Evolutionary conservation across 2,329 filamentous ascomycete species (phyloP).

Genomic region (Penicillium griseofulvum): DNA sequence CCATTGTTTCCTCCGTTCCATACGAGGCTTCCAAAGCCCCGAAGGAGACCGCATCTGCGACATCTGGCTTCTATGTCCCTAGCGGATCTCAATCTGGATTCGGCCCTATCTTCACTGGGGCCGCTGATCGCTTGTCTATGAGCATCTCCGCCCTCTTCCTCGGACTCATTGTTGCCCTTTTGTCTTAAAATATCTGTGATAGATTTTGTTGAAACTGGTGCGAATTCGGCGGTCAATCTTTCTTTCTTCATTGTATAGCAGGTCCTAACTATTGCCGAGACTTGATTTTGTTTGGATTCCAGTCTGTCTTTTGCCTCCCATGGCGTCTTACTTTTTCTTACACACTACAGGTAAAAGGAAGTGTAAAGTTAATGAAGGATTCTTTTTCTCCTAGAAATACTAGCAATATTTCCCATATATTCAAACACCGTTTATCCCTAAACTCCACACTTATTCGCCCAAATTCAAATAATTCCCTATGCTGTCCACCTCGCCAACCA

Average conservation of each 20-base stretch:
- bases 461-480: background rate
- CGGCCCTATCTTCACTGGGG: constrained; percentile 4
- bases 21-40: constrained; percentile 1
- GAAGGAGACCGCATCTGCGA: background rate
- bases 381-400: background rate
- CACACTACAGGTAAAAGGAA: background rate
- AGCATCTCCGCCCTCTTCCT: background rate
- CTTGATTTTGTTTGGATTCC: background rate
- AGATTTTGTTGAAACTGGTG: background rate
- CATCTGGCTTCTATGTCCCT: background rate
- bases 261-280: background rate
- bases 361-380: constrained; percentile 1
- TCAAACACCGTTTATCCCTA: background rate
- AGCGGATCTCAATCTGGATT: background rate
- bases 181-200: background rate
- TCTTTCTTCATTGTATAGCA: constrained; percentile 1
- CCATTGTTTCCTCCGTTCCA: background rate
- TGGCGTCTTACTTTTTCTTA: background rate
- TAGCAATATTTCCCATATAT: background rate
- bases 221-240: background rate
- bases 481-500: constrained; percentile 30
- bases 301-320: background rate
- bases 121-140: background rate
- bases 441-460: too few relatives aligned
- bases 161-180: background rate